Evolutionary conservation across 2,329 filamentous ascomycete genomes (phyloP).

Genomic region (Colletotrichum godetiae): DNA sequence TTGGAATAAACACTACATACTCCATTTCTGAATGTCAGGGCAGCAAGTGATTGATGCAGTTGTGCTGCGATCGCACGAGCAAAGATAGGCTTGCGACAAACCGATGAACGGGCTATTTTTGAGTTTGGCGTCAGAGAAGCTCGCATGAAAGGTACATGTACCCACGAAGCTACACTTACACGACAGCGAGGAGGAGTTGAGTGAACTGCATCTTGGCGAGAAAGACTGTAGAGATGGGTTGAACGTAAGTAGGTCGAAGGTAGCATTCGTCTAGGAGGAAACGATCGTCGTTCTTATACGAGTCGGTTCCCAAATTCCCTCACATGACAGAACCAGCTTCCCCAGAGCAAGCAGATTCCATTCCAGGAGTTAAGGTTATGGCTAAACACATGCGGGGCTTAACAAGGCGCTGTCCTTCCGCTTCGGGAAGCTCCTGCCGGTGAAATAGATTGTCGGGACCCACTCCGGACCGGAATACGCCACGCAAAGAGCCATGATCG

Average conservation of each 20-base stretch:
- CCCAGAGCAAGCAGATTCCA: neutral
- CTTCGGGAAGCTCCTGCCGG: neutral
- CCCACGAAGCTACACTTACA: neutral
- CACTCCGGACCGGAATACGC: neutral
- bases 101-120: constrained; percentile 3
- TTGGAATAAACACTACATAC: neutral
- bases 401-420: neutral
- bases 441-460: neutral
- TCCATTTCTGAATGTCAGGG: neutral
- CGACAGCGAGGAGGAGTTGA: neutral
- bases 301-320: neutral
- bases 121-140: neutral
- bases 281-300: neutral
- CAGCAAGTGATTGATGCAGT: constrained; percentile 10
- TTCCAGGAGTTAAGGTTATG: neutral
- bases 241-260: neutral
- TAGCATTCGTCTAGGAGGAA: neutral
- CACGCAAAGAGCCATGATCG: neutral
- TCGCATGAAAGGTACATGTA: neutral
- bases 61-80: constrained; percentile 5
- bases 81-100: constrained; percentile 5
- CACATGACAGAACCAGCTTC: neutral
- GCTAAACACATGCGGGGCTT: neutral
- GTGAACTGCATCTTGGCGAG: neutral
- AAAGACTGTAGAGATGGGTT: neutral